Percentiles rank a stretch among this genome's conserved stretches.
Conservation (phyloP, 1,284 basidiomycete genomes). For the Cryptococcus deneoformans region DNA sequence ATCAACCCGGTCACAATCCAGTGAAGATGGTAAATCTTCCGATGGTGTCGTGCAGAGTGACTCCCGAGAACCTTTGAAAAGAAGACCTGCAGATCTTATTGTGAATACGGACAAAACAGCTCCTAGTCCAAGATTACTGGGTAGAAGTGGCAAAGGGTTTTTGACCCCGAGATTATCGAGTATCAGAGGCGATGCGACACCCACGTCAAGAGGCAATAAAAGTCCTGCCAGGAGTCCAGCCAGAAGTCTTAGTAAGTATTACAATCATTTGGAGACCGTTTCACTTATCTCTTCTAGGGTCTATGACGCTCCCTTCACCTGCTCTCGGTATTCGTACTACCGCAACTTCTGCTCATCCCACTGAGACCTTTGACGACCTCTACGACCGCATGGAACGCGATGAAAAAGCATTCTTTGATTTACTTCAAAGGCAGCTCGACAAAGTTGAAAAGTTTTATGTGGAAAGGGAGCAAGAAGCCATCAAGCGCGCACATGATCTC, state of each 20-base stretch:
- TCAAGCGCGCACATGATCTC: slow-evolving; percentile 56
- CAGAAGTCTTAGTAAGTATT: slow-evolving; percentile 16
- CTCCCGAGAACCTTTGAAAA: slow-evolving; percentile 2
- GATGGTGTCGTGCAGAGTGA: background rate
- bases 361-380: slow-evolving; percentile 36
- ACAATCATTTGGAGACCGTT: slow-evolving; percentile 9
- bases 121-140: slow-evolving; percentile 3
- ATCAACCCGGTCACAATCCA: slow-evolving; percentile 2
- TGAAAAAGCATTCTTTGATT: slow-evolving; percentile 69
- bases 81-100: background rate
- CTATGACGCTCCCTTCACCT: slow-evolving; percentile 34
- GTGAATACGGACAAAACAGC: background rate
- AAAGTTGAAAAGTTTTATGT: slow-evolving; percentile 82
- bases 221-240: slow-evolving; percentile 6
- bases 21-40: background rate
- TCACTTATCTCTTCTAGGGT: slow-evolving; percentile 18
- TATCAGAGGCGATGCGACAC: background rate
- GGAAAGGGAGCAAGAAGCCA: slow-evolving; percentile 68
- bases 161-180: slow-evolving; percentile 4
- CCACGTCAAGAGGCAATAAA: background rate
- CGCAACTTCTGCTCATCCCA: background rate
- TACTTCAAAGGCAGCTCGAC: slow-evolving; percentile 69
- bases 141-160: slow-evolving; percentile 1
- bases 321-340: slow-evolving; percentile 11
- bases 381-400: slow-evolving; percentile 50